Base-by-base conservation (phyloP, 306 rosid genomes). In the Glycyrrhiza uralensis region DNA sequence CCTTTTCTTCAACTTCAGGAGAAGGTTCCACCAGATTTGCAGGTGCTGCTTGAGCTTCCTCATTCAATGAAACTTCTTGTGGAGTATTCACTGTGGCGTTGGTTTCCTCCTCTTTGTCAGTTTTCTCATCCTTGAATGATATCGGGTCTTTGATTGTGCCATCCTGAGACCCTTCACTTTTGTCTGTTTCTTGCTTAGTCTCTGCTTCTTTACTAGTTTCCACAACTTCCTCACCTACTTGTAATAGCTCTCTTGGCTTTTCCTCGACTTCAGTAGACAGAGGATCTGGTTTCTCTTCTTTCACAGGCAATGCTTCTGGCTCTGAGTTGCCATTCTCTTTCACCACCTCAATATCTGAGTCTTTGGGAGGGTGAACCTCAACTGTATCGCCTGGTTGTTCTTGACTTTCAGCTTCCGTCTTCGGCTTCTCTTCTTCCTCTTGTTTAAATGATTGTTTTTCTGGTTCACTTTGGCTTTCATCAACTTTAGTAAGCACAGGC, bases 401-500 rank as follows among this genome's bases (percentile, higher is more conserved):
- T 26, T 42, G 57, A 54, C 4, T 55, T 60, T 56, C 81, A 74
- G 58, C 24, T 54, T 22, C 36, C 7, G 20, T 23, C 69, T 77
- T 14, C 2, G 60, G 42, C 15, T 60, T 2, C 45, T 51, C 70
- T 65, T 82, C 71, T 36, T 82, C 75, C 52, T 22, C 64, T 60
- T 46, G 56, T 72, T 41, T 69, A 23, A 56, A 46, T 30, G 78
- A 52, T 46, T 77, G 56, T 38, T 62, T 63, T 39, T 63, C 82
- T 19, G 33, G 30, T 52, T 81, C 78, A 62, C 26, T 74, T 29
- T 66, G 80, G 35, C 30, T 78, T 44, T 82, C 86, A 35, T 77
- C 82, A 61, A 33, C 84, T 76, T 66, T 30, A 50, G 77, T 14
- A 35, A 30, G 50, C 76, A 65, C 79, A 49, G 41, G 42, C 57